Conservation (phyloP, 768 basidiomycete species). For the Auricularia heimuer region DNA sequence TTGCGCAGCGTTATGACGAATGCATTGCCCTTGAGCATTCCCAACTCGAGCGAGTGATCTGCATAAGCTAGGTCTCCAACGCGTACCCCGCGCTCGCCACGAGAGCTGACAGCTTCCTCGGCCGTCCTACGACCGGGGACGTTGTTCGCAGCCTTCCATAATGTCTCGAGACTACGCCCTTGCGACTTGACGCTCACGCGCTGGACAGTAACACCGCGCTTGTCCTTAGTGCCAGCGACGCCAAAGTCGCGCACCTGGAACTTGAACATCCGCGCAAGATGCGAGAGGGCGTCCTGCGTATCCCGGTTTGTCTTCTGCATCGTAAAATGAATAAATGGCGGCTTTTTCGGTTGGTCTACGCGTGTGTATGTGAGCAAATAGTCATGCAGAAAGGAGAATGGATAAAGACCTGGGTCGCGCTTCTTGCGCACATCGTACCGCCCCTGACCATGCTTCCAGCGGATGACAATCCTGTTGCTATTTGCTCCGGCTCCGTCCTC, state of each 20-base stretch:
- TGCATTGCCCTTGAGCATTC: conserved; percentile 93
- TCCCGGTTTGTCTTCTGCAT: conserved; percentile 97
- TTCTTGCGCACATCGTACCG: background rate
- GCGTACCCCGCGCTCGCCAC: conserved; percentile 84
- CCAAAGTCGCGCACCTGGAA: conserved; percentile 71
- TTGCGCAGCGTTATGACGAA: conserved; percentile 92
- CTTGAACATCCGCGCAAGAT: conserved; percentile 71
- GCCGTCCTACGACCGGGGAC: conserved; percentile 45
- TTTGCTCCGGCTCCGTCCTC: conserved; percentile 47
- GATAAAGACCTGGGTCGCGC: background rate
- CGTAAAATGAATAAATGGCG: conserved; percentile 88
- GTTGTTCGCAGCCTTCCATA: conserved; percentile 78
- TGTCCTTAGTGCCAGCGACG: conserved; percentile 96
- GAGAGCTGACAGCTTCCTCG: conserved; percentile 49
- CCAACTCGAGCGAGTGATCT: conserved; percentile 75
- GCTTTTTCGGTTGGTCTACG: conserved; percentile 6
- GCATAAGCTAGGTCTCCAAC: conserved; percentile 84
- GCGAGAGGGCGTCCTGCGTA: conserved; percentile 83
- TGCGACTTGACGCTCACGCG: conserved; percentile 72
- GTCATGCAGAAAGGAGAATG: background rate
- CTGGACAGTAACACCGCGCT: conserved; percentile 92
- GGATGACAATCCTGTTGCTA: conserved; percentile 70
- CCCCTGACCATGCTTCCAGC: conserved; percentile 36
- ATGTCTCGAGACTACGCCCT: conserved; percentile 67
- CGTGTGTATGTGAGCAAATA: background rate